Conservation (phyloP, 192 early-diverging fungal genomes). For the Kickxella alabastrina region DNA sequence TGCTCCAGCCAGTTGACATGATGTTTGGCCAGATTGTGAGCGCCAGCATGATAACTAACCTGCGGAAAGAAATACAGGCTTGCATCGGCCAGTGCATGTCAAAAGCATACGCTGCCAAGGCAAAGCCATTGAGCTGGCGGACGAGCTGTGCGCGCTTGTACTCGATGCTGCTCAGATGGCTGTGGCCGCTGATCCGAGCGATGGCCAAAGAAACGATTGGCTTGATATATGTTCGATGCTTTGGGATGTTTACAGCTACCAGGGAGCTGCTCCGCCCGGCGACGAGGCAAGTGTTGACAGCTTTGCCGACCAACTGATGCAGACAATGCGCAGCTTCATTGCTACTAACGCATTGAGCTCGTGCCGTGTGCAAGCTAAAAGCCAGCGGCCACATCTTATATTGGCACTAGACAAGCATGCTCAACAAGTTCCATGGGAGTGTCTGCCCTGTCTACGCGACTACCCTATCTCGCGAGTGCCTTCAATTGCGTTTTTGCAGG, state of each 20-base stretch:
- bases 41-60: neutral
- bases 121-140: conserved; percentile 11
- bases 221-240: conserved; percentile 36
- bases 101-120: conserved; percentile 26
- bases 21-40: neutral
- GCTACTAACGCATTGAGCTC: conserved; percentile 58
- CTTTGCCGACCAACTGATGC: conserved; percentile 66
- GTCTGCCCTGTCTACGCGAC: conserved; percentile 65
- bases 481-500: conserved; percentile 66
- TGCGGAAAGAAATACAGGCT: conserved; percentile 14
- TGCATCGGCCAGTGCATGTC: conserved; percentile 11
- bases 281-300: conserved; percentile 53
- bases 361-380: conserved; percentile 22
- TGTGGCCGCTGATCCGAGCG: conserved; percentile 57
- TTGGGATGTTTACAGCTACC: conserved; percentile 60
- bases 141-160: conserved; percentile 56
- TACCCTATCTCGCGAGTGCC: conserved; percentile 78
- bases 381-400: conserved; percentile 60
- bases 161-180: conserved; percentile 46
- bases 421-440: conserved; percentile 89
- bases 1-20: conserved; percentile 15
- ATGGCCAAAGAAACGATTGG: conserved; percentile 18
- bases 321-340: conserved; percentile 51
- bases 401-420: conserved; percentile 82
- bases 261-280: conserved; percentile 34